These are phyloP conservation scores for Solanum sitiens DNA, from an alignment of 257 asterid genomes.

Conservation along the genomic window DNA sequence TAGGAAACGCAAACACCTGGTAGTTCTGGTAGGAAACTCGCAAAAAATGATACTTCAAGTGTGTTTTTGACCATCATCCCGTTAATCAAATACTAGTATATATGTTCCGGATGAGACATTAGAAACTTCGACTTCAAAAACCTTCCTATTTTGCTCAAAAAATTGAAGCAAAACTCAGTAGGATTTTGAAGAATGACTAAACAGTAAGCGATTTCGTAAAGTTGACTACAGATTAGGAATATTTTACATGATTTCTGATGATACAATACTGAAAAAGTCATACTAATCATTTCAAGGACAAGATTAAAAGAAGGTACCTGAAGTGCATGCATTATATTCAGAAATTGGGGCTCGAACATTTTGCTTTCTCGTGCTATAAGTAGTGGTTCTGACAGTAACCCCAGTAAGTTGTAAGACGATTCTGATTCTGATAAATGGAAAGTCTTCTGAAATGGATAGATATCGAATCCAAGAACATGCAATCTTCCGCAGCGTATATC, in stretches of 20 bases:
- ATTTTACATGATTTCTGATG: neutral
- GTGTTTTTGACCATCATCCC: neutral
- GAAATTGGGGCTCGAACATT: constrained; percentile 39
- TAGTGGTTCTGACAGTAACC: constrained; percentile 38
- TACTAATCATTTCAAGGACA: neutral
- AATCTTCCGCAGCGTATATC: constrained; percentile 73
- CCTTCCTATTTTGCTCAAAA: neutral
- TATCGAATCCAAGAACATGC: constrained; percentile 48
- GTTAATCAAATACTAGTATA: neutral
- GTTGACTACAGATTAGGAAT: neutral
- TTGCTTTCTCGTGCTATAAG: constrained; percentile 34
- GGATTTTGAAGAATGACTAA: neutral
- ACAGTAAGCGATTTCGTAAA: neutral
- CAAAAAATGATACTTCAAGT: neutral
- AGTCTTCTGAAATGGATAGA: constrained; percentile 21
- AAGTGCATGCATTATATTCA: constrained; percentile 67
- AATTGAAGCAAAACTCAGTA: neutral
- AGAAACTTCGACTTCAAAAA: neutral
- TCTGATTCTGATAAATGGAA: constrained; percentile 7
- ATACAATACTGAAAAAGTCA: neutral
- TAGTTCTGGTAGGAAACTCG: neutral
- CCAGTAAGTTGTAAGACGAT: constrained; percentile 27
- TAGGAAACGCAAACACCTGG: neutral
- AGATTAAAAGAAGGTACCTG: constrained; percentile 44
- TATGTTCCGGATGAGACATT: neutral